Conservation (phyloP, 345 rosid species). For the Citrus cavaleriei region DNA sequence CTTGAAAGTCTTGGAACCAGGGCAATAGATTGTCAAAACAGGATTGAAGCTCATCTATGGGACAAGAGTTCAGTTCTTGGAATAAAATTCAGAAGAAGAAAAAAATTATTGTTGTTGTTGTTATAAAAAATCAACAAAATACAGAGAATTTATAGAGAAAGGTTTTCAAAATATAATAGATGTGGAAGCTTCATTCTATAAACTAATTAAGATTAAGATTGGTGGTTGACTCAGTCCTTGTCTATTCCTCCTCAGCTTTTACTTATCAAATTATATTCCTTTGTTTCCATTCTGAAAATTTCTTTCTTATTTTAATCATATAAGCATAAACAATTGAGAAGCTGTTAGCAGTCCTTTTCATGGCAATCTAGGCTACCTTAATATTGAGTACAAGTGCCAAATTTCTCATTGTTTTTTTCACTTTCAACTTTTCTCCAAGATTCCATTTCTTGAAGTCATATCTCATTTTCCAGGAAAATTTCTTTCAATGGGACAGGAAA, state of each 20-base stretch:
- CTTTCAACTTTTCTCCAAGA: not conserved
- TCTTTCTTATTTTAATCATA: slow-evolving; percentile 18
- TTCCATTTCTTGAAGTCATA: not conserved
- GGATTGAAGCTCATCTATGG: too few species aligned
- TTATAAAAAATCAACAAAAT: not conserved
- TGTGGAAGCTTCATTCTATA: not conserved
- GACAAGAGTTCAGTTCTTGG: too few species aligned
- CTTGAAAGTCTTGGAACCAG: too few species aligned
- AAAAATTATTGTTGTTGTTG: too few species aligned
- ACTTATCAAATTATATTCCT: slow-evolving; percentile 20
- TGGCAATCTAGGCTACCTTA: slow-evolving; percentile 10
- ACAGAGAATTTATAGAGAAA: not conserved
- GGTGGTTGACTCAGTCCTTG: slow-evolving; percentile 30
- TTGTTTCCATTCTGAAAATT: slow-evolving; percentile 13
- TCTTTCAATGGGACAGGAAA: slow-evolving; percentile 44
- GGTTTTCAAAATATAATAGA: too few species aligned
- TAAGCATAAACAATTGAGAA: slow-evolving; percentile 16
- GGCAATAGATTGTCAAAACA: too few species aligned
- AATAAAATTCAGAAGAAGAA: too few species aligned
- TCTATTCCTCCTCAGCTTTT: slow-evolving; percentile 20
- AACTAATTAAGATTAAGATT: not conserved
- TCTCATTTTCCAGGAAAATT: not conserved
- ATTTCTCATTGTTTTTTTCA: not conserved
- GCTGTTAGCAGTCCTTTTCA: slow-evolving; percentile 25
- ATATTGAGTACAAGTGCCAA: slow-evolving; percentile 2